Conservation (phyloP, 179 eudicot genomes). For the Camellia oleifera region DNA sequence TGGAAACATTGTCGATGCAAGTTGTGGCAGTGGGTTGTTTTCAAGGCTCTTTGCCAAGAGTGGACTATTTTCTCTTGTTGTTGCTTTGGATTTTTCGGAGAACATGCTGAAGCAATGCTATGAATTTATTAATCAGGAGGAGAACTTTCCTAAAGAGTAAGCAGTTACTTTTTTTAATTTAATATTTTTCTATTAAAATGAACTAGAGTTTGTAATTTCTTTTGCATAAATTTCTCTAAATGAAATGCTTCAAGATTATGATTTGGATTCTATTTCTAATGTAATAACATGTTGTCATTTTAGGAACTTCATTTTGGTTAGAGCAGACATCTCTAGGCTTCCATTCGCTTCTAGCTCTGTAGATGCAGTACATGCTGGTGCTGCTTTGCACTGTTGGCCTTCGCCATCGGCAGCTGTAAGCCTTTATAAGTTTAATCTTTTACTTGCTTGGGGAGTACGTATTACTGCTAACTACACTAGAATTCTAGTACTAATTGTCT, state of each 20-base stretch:
- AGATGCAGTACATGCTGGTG: constrained; percentile 98
- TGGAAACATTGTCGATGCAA: constrained; percentile 86
- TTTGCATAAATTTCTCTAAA: neutral
- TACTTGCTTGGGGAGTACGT: neutral
- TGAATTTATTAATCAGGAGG: constrained; percentile 72
- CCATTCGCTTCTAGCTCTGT: constrained; percentile 81
- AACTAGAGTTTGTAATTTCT: constrained; percentile 10
- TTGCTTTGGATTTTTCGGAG: constrained; percentile 87
- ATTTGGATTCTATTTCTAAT: constrained; percentile 14
- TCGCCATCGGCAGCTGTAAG: constrained; percentile 90
- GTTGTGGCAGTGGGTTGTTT: constrained; percentile 93
- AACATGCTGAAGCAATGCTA: constrained; percentile 76
- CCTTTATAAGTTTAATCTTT: constrained; percentile 7
- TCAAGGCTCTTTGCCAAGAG: constrained; percentile 85
- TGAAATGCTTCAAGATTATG: neutral
- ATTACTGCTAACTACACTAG: neutral
- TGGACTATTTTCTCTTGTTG: constrained; percentile 72
- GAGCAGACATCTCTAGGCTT: constrained; percentile 94
- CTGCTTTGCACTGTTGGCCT: constrained; percentile 98
- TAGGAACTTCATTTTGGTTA: constrained; percentile 71
- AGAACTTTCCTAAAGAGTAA: constrained; percentile 74
- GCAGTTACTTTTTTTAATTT: neutral
- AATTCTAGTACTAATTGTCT: neutral
- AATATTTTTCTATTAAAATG: neutral
- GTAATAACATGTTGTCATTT: constrained; percentile 12